Percentiles rank a stretch among this genome's conserved stretches.
phyloP scores from a whole-genome alignment of 495 filamentous ascomycete species.

The Clohesyomyces aquaticus region DNA sequence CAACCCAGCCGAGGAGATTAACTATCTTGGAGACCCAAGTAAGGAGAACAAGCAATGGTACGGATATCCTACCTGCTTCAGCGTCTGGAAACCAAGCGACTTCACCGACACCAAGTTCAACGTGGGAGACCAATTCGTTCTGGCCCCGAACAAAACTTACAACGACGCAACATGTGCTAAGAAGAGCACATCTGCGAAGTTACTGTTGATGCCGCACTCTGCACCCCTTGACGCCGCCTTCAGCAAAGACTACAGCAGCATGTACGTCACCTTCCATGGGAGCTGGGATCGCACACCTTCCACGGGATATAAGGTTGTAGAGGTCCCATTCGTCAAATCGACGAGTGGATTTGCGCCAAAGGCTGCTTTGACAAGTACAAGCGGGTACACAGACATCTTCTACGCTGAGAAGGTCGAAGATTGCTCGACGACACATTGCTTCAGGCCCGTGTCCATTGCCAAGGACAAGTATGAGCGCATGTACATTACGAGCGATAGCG shows the following conservation, averaged over 20 bases:
- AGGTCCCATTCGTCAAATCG: conserved; percentile 24
- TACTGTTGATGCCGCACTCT: conserved; percentile 28
- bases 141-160: conserved; percentile 30
- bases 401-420: conserved; percentile 10
- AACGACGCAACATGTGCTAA: conserved; percentile 27
- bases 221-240: conserved; percentile 38
- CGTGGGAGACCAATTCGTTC: conserved; percentile 37
- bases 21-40: conserved; percentile 34
- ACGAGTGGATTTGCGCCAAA: conserved; percentile 13
- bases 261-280: conserved; percentile 40
- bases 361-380: conserved; percentile 1
- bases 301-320: conserved; percentile 36
- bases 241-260: conserved; percentile 24
- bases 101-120: conserved; percentile 30
- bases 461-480: conserved; percentile 31
- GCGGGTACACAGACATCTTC: conserved; percentile 31
- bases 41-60: conserved; percentile 37
- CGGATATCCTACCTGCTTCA: conserved; percentile 40
- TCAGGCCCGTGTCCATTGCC: conserved; percentile 33
- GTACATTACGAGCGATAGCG: conserved; percentile 36
- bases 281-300: conserved; percentile 30
- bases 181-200: conserved; percentile 1
- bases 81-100: conserved; percentile 28
- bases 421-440: conserved; percentile 36
- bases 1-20: conserved; percentile 40